Base-by-base conservation (phyloP, 129 eudicot species). In the Ambrosia artemisiifolia region DNA sequence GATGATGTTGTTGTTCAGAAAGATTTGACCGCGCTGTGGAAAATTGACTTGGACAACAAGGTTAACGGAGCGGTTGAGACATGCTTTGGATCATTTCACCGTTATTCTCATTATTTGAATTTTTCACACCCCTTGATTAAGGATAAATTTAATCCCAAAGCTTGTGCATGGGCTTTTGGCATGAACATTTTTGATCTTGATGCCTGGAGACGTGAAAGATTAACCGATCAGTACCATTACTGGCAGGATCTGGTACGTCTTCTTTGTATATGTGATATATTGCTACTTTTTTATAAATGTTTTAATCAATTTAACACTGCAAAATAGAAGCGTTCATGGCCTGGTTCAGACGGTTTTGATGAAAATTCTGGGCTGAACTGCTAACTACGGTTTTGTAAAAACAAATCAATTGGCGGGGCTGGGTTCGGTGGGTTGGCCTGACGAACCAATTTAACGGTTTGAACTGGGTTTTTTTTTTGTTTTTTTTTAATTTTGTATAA, bases 121-220 rank as follows among this genome's bases (percentile, higher is more conserved):
- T 60, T 60, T 60, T 60, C 65, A 13, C 40, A 60, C 19, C 65
- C 65, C 10, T 60, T 13, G 65, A 60, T 60, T 12, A 60, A 60
- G 65, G 65, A 60, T 32, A 60, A 60, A 18, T 60, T 60, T 14
- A 60, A 60, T 60, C 65, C 65, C 20, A 60, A 60, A 60, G 65
- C 65, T 60, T 60, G 65, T 32, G 65, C 65, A 11, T 60, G 65
- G 65, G 65, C 65, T 60, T 60, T 60, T 60, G 65, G 65, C 65
- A 60, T 60, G 65, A 60, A 60, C 32, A 60, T 60, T 60, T 60
- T 60, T 32, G 65, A 60, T 60, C 65, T 60, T 60, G 65, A 60
- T 60, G 65, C 43, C 18, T 60, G 65, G 65, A 60, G 65, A 42
- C 43, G 20, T 6, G 65, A 60, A 60, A 60, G 42, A 60, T 60